Percentiles rank a stretch among this genome's conserved stretches.
Conservation (phyloP, 2,329 filamentous ascomycete species). For the Daldinia sp. region DNA sequence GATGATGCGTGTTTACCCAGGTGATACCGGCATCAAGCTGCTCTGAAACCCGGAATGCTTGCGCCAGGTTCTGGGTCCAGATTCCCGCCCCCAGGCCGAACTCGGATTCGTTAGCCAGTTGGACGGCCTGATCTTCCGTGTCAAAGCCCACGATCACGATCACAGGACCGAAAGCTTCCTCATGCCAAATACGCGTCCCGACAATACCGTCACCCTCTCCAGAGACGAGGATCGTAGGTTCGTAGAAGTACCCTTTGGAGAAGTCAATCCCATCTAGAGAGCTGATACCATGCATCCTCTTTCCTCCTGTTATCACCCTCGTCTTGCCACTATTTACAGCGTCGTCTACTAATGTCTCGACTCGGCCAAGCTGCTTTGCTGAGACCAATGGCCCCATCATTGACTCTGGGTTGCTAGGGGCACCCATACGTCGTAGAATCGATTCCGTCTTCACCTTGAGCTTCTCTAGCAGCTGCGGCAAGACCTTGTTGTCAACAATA, state of each 20-base stretch:
- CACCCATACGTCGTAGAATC: slow-evolving; percentile 66
- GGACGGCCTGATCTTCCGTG: slow-evolving; percentile 77
- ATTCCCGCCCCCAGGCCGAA: slow-evolving; percentile 83
- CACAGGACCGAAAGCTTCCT: slow-evolving; percentile 88
- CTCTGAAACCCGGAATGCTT: slow-evolving; percentile 78
- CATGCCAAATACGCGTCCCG: slow-evolving; percentile 78
- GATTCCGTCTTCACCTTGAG: slow-evolving; percentile 74
- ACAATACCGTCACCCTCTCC: slow-evolving; percentile 70
- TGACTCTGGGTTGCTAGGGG: slow-evolving; percentile 66
- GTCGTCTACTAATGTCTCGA: slow-evolving; percentile 73
- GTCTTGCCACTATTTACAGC: slow-evolving; percentile 67
- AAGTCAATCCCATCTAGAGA: slow-evolving; percentile 65
- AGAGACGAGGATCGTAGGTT: slow-evolving; percentile 77
- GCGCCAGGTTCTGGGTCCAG: slow-evolving; percentile 80
- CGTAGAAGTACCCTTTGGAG: slow-evolving; percentile 77
- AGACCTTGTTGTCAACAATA: slow-evolving; percentile 76
- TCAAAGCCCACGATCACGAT: slow-evolving; percentile 81
- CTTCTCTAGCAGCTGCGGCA: slow-evolving; percentile 71
- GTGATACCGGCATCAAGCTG: slow-evolving; percentile 74
- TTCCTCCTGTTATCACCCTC: slow-evolving; percentile 58
- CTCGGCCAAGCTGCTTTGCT: slow-evolving; percentile 71
- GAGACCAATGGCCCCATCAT: slow-evolving; percentile 76
- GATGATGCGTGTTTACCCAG: slow-evolving; percentile 73
- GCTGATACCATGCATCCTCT: slow-evolving; percentile 61
- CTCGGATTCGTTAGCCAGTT: slow-evolving; percentile 77